These are phyloP conservation scores for Cladosporium sp. DNA, from an alignment of 2,329 filamentous ascomycete genomes.

Conservation along the genomic window DNA sequence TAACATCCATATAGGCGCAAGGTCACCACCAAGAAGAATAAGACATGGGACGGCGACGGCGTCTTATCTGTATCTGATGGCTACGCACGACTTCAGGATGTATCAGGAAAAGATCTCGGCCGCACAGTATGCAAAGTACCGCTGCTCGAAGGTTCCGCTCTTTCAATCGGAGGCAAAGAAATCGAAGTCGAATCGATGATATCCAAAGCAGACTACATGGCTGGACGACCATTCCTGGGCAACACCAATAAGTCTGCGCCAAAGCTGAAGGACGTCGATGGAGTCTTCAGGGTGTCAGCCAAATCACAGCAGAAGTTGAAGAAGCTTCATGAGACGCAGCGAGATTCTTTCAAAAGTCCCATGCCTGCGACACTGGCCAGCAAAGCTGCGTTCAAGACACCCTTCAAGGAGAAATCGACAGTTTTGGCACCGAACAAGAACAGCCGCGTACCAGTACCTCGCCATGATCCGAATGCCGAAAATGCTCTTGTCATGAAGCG, in stretches of 20 bases:
- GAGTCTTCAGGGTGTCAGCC: conserved; percentile 22
- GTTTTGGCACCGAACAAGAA: conserved; percentile 38
- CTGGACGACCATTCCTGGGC: conserved; percentile 26
- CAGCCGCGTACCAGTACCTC: conserved; percentile 51
- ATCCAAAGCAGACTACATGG: conserved; percentile 49
- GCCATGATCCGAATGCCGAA: conserved; percentile 58
- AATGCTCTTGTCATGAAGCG: conserved; percentile 65
- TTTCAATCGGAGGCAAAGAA: conserved; percentile 64
- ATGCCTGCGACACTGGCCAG: conserved; percentile 37
- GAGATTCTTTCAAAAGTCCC: conserved; percentile 33
- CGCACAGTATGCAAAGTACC: conserved; percentile 52
- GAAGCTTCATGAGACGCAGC: conserved; percentile 38
- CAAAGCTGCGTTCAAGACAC: conserved; percentile 56
- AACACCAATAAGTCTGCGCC: conserved; percentile 26
- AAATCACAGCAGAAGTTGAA: conserved; percentile 30
- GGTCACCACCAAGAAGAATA: conserved; percentile 67
- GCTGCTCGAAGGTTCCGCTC: conserved; percentile 55
- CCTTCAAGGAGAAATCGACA: conserved; percentile 49
- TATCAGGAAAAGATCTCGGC: conserved; percentile 61
- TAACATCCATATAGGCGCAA: conserved; percentile 54
- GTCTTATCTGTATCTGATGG: conserved; percentile 56
- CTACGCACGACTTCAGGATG: conserved; percentile 58
- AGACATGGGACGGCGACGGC: conserved; percentile 73
- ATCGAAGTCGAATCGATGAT: conserved; percentile 63
- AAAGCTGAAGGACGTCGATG: conserved; percentile 25